A percentile compares a stretch with the other conserved stretches of the same genome.
These are phyloP conservation scores for Acephala macrosclerotiorum DNA, from an alignment of 2,329 filamentous ascomycete species.

Conservation along the genomic window DNA sequence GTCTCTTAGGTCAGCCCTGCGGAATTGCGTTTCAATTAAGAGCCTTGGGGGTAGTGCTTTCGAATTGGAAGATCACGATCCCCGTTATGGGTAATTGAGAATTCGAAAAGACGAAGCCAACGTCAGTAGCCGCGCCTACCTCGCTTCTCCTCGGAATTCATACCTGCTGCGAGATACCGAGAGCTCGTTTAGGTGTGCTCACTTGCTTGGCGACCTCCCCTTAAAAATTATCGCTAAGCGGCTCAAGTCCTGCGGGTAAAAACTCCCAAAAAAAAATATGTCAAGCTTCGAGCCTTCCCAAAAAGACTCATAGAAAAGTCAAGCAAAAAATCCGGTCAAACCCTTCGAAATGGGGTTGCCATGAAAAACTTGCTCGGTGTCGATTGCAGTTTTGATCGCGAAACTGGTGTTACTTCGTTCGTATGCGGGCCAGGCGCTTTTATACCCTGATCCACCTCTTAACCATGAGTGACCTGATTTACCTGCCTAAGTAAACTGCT, in stretches of 20 bases:
- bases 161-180: neutral
- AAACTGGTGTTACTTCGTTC: neutral
- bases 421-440: constrained; percentile 4
- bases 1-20: too few relatives aligned
- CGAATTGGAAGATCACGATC: too few relatives aligned
- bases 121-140: neutral
- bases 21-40: too few relatives aligned
- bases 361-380: constrained; percentile 6
- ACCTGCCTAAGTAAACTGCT: neutral
- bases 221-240: neutral
- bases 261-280: neutral
- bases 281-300: neutral
- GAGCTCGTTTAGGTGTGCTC: neutral
- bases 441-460: neutral
- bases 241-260: neutral
- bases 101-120: neutral
- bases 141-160: neutral
- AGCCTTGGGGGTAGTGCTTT: too few relatives aligned
- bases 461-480: constrained; percentile 4
- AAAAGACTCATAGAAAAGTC: neutral
- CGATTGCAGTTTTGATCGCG: constrained; percentile 3
- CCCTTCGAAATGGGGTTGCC: neutral
- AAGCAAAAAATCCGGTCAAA: neutral
- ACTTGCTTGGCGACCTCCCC: neutral
- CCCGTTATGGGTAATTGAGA: neutral